Conservation (phyloP, 1,284 basidiomycete genomes). For the Rhodotorula sp. region DNA sequence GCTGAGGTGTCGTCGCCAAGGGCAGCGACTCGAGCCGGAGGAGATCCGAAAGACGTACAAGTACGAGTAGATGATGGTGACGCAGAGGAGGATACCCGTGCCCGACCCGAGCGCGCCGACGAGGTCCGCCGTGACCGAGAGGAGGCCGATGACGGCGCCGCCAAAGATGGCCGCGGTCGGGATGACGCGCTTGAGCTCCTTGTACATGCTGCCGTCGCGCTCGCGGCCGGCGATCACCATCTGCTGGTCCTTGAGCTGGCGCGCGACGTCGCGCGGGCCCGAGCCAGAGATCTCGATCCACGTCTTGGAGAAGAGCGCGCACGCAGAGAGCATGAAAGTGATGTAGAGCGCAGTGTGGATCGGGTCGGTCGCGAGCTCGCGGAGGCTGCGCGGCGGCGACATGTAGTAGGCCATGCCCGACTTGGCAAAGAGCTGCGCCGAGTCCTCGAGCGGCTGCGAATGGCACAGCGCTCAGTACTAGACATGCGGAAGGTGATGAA, state of each 20-base stretch:
- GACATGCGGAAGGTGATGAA: too few relatives aligned
- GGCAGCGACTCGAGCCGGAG: background rate
- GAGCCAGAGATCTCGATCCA: conserved; percentile 99
- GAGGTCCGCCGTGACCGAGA: conserved; percentile 93
- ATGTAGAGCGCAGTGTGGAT: conserved; percentile 92
- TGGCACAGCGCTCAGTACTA: background rate
- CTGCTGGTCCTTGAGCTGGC: conserved; percentile 97
- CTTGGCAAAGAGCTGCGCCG: conserved; percentile 81
- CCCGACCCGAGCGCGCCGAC: conserved; percentile 95
- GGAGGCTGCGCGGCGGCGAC: conserved; percentile 83
- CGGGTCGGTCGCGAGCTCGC: conserved; percentile 82
- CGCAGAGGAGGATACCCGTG: conserved; percentile 66
- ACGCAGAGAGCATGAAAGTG: conserved; percentile 87
- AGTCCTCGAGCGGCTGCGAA: conserved; percentile 82
- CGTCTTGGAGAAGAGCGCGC: conserved; percentile 97
- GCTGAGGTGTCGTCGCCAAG: too few relatives aligned
- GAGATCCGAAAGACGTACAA: background rate
- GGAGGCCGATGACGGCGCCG: conserved; percentile 88
- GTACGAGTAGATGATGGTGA: conserved; percentile 47
- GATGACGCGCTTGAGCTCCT: conserved; percentile 96
- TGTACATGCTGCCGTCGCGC: conserved; percentile 96
- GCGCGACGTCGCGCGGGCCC: conserved; percentile 92
- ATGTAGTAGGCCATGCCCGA: conserved; percentile 98
- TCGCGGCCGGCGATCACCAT: conserved; percentile 96
- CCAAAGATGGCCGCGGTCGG: conserved; percentile 97